Percentiles rank a stretch among this genome's conserved stretches.
These are phyloP conservation scores for Xylariaceae sp. DNA, from an alignment of 2,329 filamentous ascomycete genomes.

Conservation along the genomic window DNA sequence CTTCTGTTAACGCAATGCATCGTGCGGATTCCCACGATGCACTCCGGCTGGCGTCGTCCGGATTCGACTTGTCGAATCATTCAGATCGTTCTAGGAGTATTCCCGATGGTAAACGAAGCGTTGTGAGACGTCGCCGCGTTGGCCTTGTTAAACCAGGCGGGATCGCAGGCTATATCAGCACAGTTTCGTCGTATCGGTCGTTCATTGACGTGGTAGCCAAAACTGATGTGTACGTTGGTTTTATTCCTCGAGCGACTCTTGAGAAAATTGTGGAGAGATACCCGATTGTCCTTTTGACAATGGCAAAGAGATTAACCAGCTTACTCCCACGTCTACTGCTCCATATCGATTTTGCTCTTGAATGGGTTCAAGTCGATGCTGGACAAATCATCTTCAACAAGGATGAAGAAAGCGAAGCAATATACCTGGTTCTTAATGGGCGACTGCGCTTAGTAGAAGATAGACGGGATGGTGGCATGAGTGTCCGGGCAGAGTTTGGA, in stretches of 20 bases:
- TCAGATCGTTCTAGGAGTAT: conserved; percentile 51
- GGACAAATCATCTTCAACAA: conserved; percentile 95
- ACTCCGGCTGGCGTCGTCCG: conserved; percentile 26
- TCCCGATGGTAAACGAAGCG: conserved; percentile 37
- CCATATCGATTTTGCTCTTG: conserved; percentile 96
- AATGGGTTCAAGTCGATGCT: conserved; percentile 97
- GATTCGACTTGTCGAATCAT: conserved; percentile 32
- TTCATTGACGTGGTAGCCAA: conserved; percentile 97
- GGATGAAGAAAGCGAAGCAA: conserved; percentile 94
- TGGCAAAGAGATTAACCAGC: conserved; percentile 93
- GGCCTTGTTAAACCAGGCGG: conserved; percentile 94
- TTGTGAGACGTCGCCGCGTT: conserved; percentile 68
- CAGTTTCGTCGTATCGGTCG: conserved; percentile 91
- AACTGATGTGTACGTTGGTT: conserved; percentile 97
- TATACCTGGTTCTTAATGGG: conserved; percentile 96
- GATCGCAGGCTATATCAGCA: conserved; percentile 91
- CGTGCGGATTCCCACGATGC: conserved; percentile 40
- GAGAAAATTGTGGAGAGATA: conserved; percentile 93
- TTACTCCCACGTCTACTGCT: conserved; percentile 88
- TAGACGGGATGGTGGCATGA: conserved; percentile 79
- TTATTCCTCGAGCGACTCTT: conserved; percentile 82
- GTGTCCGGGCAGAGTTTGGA: conserved; percentile 88
- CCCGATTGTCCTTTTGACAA: conserved; percentile 89
- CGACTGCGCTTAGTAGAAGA: conserved; percentile 86
- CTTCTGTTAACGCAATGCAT: conserved; percentile 46